phyloP scores from a whole-genome alignment of 352 stramenopile species.

The Sclerospora graminicola region DNA sequence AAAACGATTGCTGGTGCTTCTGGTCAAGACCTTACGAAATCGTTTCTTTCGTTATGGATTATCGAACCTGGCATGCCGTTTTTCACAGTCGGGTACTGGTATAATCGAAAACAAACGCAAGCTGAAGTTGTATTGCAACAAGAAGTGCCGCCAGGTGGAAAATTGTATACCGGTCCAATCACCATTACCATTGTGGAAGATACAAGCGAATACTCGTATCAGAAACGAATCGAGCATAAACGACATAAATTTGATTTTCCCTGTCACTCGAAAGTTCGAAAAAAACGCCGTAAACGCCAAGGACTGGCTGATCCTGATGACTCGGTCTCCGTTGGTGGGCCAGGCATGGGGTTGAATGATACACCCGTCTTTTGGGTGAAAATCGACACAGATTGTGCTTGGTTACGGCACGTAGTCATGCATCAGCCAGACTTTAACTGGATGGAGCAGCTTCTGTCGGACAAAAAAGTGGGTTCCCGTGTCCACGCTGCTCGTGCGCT shows the following conservation, averaged over 20 bases:
- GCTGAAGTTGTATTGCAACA: conserved; percentile 79
- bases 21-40: conserved; percentile 69
- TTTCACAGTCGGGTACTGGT: conserved; percentile 83
- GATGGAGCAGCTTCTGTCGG: conserved; percentile 79
- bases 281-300: conserved; percentile 78
- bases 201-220: conserved; percentile 72
- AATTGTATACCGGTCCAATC: conserved; percentile 72
- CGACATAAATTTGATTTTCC: conserved; percentile 83
- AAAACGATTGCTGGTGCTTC: conserved; percentile 69
- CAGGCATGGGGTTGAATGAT: conserved; percentile 80
- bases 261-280: conserved; percentile 79
- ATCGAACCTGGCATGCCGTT: conserved; percentile 75
- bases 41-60: conserved; percentile 77
- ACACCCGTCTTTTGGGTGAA: conserved; percentile 84
- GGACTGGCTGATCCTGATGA: conserved; percentile 70
- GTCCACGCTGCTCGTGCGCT: conserved; percentile 69
- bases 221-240: conserved; percentile 75
- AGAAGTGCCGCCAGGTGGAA: conserved; percentile 64
- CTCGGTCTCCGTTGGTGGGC: conserved; percentile 60
- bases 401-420: conserved; percentile 77
- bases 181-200: conserved; percentile 83
- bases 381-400: conserved; percentile 67
- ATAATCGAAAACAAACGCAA: conserved; percentile 83
- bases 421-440: conserved; percentile 84
- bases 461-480: conserved; percentile 77